Evolutionary conservation across 75 land plant genomes (phyloP), one percentile per base, ranked within the genome.

Genomic region (Adiantum capillusveneris): DNA sequence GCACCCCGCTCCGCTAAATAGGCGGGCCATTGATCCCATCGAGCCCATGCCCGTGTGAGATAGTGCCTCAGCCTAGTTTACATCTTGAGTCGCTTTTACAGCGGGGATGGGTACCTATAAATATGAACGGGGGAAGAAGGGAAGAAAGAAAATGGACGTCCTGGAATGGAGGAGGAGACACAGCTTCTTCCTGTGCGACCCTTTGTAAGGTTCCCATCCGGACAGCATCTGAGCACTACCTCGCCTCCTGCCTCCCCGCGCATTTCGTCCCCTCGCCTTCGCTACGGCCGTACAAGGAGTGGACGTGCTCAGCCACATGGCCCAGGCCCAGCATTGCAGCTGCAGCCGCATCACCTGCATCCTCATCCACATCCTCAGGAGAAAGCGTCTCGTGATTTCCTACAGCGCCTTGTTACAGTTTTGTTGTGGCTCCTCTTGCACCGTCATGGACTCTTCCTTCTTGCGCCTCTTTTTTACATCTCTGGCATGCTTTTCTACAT

Each of bases 401-500:
- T 9, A 16, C 46, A 39, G 25, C 13, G 63, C 6, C 49, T 59
- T 16, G 50, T 14, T 17, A 3, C 18, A n/a, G 2, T 46, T 21
- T 2, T 46, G 12, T 46, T 46, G 17, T 53, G 22, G 26, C 21
- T 69, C 26, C 46, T 72, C 28, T 34, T 75, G 53, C 65, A 69
- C n/a, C 62, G 68, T 17, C 65, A 46, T 42, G 62, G 72, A 22
- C n/a, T 76, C 50, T 53, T 80, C 14, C 39, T 84, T 21, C 52
- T 84, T 14, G 50, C 75, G 17, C 77, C 83, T 11, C 31, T 80
- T 53, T 31, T 80, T 21, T 84, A 84, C 74, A 37, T 80, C 48
- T 67, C 73, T 11, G 83, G 75, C 0, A 48, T 80, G 51, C 26
- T 84, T 50, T 17, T 72, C 19, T 72, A 53, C 64, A 66, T 72